phyloP scores from a whole-genome alignment of 768 basidiomycete genomes.

The Lactarius hengduanensis region DNA sequence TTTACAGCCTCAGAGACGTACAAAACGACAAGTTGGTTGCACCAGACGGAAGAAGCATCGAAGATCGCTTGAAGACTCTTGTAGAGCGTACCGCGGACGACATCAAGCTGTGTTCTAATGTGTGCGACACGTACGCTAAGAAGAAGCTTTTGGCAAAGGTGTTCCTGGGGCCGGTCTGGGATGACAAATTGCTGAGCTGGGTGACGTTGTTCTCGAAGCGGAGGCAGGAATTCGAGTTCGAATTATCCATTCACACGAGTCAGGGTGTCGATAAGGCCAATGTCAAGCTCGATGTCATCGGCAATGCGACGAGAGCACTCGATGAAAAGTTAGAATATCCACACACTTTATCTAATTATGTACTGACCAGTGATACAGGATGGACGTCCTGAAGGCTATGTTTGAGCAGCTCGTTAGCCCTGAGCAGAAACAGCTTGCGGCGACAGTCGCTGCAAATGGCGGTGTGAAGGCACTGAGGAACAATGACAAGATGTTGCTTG shows the following conservation, averaged over 20 bases:
- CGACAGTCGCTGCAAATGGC: constrained; percentile 30
- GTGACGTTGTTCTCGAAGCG: constrained; percentile 31
- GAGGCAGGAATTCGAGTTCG: constrained; percentile 34
- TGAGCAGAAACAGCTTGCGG: constrained; percentile 23
- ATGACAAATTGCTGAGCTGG: constrained; percentile 32
- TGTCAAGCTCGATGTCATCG: constrained; percentile 22
- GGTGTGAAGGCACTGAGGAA: constrained; percentile 29
- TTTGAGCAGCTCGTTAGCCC: constrained; percentile 24
- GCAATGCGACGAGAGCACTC: constrained; percentile 16
- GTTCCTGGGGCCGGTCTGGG: constrained; percentile 35
- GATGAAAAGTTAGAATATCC: constrained; percentile 26
- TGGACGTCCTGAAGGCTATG: constrained; percentile 25
- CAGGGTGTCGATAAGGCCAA: constrained; percentile 22
- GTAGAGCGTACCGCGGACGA: constrained; percentile 33
- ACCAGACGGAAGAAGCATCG: constrained; percentile 37
- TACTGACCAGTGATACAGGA: constrained; percentile 13
- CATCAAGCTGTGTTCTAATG: constrained; percentile 37
- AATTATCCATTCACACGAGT: constrained; percentile 34
- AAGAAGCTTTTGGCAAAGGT: constrained; percentile 35
- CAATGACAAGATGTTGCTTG: constrained; percentile 26
- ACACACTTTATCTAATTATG: not conserved
- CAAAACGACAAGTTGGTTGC: constrained; percentile 34
- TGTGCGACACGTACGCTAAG: constrained; percentile 37
- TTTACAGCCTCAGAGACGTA: constrained; percentile 35
- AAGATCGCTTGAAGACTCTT: constrained; percentile 37